Evolutionary conservation across 352 stramenopile species (phyloP), one percentile per base, ranked within the genome.

Genomic region (Paralagenidium karlingii): DNA sequence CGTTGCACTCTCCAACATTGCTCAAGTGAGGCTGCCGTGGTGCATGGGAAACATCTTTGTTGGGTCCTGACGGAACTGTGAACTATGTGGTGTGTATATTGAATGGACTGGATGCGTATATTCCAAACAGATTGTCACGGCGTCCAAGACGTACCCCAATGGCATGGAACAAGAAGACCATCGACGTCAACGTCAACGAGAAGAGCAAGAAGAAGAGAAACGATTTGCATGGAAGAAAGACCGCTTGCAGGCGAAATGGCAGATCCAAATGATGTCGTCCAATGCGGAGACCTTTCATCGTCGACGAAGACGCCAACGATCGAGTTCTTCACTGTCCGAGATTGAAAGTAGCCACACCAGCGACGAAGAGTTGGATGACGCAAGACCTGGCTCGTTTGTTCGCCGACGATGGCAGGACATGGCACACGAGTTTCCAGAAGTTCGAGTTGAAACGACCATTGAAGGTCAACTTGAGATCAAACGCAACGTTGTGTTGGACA

Each of bases 1-100:
- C 26, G 64, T 86, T 3, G 80, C 68, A 22, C 45, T 86, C 15
- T 86, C 68, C 68, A 86, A 82, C 43, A 39, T 78, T 22, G 58
- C 68, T 12, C 71, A 86, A 56, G 68, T 82, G 26, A 3, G 54
- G 29, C n/a, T 21, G 9, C 12, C 12, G 36, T 45, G n/a, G n/a
- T n/a, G n/a, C n/a, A n/a, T 18, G 5, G 13, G 40, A 15, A 11
- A 13, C 28, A 13, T 32, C 11, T 24, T 46, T 9, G 20, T 36
- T 18, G 34, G 15, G 11, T 22, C 11, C 11, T 10, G 15, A 36
- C 13, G 12, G 8, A 34, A 18, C 8, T 10, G 22, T 44, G 34
- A 13, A 34, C 16, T 16, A 28, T 22, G 43, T 24, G 34, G 40
- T 28, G 34, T 37, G 0, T 34, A 34, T 37, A 82, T 55, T 30